Evolutionary conservation across 805 yeast genomes (phyloP).

Genomic region (Brettanomyces bruxellensis): DNA sequence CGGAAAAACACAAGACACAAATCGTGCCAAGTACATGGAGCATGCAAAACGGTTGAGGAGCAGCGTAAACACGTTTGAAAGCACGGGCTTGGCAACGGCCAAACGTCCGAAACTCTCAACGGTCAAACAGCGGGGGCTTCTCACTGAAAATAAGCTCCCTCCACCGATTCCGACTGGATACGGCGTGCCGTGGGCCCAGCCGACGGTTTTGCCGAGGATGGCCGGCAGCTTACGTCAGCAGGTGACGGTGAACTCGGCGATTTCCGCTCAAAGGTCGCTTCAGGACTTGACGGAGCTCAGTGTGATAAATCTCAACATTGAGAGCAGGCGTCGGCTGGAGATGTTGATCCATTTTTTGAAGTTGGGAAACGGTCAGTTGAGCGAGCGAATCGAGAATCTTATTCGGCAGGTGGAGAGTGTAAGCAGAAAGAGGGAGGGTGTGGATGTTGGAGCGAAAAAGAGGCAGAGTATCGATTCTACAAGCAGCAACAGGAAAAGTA

Average conservation of each 20-base stretch:
- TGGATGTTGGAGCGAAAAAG: neutral
- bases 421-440: slow-evolving; percentile 2
- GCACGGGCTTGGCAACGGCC: neutral
- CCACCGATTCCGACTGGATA: neutral
- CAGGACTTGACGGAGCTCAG: slow-evolving; percentile 27
- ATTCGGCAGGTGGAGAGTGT: slow-evolving; percentile 22
- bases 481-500: neutral
- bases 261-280: slow-evolving; percentile 22
- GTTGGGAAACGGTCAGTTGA: slow-evolving; percentile 71
- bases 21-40: too few relatives aligned
- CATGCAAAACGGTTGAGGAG: too few relatives aligned
- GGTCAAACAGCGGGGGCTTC: neutral
- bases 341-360: slow-evolving; percentile 74
- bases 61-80: too few relatives aligned
- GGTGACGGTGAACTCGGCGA: slow-evolving; percentile 21
- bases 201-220: too few relatives aligned
- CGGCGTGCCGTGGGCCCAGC: too few relatives aligned
- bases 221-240: slow-evolving; percentile 15
- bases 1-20: neutral
- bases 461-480: neutral
- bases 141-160: slow-evolving; percentile 4
- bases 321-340: slow-evolving; percentile 65
- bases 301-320: slow-evolving; percentile 34
- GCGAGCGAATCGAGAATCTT: slow-evolving; percentile 53
- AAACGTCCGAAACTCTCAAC: neutral